Base-by-base conservation (phyloP, 768 basidiomycete species). In the Rubroboletus satanas region DNA sequence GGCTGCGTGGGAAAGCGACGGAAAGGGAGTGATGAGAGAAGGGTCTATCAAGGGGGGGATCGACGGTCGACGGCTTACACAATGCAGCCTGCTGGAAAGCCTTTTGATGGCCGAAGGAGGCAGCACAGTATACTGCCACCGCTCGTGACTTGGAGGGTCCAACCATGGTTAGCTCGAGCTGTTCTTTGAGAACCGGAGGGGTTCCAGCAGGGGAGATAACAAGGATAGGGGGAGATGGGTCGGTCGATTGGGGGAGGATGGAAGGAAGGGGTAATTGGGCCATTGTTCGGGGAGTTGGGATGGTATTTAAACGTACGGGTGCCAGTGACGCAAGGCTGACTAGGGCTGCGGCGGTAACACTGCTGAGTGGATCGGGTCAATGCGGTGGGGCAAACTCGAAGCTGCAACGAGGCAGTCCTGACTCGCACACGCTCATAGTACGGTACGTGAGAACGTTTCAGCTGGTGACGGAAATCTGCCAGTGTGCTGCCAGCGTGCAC, bases 71-170 rank as follows among this genome's bases (percentile, higher is more conserved):
- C 39, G 33, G 78, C 88, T 60, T 58, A 90, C 90, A 90, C 37
- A 71, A 54, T 2, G 93, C 93, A 14, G 93, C 90, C 18, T 75
- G 69, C 26, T 77, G 71, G 66, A 82, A 93, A 2, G 84, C 83
- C 10, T 78, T 72, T 48, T 79, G 73, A 33, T 74, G 80, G 26
- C 93, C 93, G 0, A 77, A 63, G 0, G 84, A 88, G 0, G 93
- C 88, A 8, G 83, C 94, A 66, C 94, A 96, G 63, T 88, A 93
- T 6, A 93, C 91, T 4, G 88, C 85, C n/a, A 90, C 77, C 7
- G 81, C 78, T 37, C 62, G 70, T 21, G 71, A 68, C 4, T 60
- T 48, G 42, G 70, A 69, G 5, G 65, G 63, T 11, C 69, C 51
- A 7, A 72, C 71, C 70, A 72, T 73, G 49, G 47, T 42, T 17